Percentiles rank a stretch among this genome's conserved stretches.
phyloP scores from a whole-genome alignment of 2,329 filamentous ascomycete genomes.

The Penicillium sp. region DNA sequence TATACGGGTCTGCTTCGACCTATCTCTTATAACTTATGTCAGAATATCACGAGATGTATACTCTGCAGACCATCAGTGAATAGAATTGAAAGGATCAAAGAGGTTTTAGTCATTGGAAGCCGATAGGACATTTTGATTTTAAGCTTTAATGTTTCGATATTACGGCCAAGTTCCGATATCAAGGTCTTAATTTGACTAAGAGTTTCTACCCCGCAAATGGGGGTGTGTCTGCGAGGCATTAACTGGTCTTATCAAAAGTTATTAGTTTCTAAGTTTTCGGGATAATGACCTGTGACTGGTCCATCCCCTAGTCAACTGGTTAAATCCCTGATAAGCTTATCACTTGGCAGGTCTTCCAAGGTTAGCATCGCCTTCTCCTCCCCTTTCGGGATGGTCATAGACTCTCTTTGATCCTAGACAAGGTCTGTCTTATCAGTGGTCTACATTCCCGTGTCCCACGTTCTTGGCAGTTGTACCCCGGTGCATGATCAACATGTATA shows the following conservation, averaged over 20 bases:
- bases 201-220: neutral
- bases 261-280: neutral
- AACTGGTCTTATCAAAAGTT: neutral
- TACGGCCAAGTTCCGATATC: neutral
- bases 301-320: neutral
- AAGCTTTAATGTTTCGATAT: neutral
- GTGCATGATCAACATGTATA: neutral
- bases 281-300: neutral
- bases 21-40: no score
- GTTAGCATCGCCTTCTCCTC: conserved; percentile 18
- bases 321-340: conserved; percentile 13
- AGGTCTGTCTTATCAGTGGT: conserved; percentile 2
- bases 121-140: neutral
- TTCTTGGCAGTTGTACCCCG: neutral
- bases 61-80: neutral
- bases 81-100: neutral
- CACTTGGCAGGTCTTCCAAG: conserved; percentile 13
- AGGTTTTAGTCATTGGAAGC: neutral
- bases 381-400: conserved; percentile 10
- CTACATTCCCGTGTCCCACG: neutral
- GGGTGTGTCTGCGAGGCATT: neutral
- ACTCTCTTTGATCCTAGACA: neutral
- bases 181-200: neutral
- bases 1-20: no score
- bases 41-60: neutral